Base-by-base conservation (phyloP, 768 basidiomycete species). In the Pulveroboletus sp. region DNA sequence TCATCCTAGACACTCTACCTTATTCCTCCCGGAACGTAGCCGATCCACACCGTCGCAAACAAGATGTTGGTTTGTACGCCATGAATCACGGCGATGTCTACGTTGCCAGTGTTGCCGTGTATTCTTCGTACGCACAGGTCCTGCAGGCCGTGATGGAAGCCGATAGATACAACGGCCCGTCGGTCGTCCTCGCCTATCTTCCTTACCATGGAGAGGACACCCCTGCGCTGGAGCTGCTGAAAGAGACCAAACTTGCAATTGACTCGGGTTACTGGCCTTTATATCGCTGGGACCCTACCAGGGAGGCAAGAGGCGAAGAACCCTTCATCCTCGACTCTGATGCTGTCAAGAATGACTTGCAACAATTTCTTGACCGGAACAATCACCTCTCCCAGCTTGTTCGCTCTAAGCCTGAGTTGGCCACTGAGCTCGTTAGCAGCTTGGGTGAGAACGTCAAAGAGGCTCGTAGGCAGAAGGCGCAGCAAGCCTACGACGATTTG, bases 21-120 rank as follows among this genome's bases (percentile, higher is more conserved):
- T 99, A 96, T 70, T 83, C 92, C 2, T 70, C 82, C 32, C 84
- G 92, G 47, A 82, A 84, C 62, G 68, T 76, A 24, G 75, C 71
- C 6, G 88, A 87, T 57, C 83, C 81, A 9, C 76, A 79, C 54
- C 82, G 90, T 52, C 78, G 93, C 49, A 97, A 97, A 72, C 94
- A 93, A 62, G 96, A 99, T 68, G 88, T 94, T 44, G 96, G 95
- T 3, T 75, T 99, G 43, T 99, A 99, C 62, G 96, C 95, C 24
- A 93, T 98, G 88, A 98, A 96, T 72, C 88, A 96, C 67, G 95
- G 95, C 10, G 88, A 93, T 63, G 92, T 93, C 51, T 99, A 89
- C 65, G 96, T 96, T 48, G 93, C 94, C 8, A 93, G 90, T 61
- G 80, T 95, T 32, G 96, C 96, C 5, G 85, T 97, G 51, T 98